Percentiles rank a stretch among this genome's conserved stretches.
phyloP scores from a whole-genome alignment of 1,139 yeast genomes.

The Hyphopichia khmerensis region DNA sequence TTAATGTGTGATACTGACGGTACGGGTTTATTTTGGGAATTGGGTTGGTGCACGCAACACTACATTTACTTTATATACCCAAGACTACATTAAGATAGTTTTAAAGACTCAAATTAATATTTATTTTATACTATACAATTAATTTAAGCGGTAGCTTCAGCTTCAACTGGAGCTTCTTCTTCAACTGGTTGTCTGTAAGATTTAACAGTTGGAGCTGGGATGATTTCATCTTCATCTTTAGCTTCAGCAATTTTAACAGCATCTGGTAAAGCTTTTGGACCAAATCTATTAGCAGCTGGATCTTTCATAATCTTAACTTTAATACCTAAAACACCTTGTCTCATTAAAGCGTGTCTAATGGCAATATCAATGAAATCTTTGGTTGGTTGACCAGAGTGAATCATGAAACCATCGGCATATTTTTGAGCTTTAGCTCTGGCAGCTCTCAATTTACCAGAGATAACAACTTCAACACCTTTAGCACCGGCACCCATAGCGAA shows the following conservation, averaged over 20 bases:
- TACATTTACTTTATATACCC: too few species aligned
- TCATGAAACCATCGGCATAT: slow-evolving; percentile 99
- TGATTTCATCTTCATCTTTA: slow-evolving; percentile 85
- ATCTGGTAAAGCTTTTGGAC: slow-evolving; percentile 95
- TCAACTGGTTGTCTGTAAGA: slow-evolving; percentile 51
- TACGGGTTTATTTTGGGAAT: too few species aligned
- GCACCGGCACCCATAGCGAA: slow-evolving; percentile 99
- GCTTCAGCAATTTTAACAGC: slow-evolving; percentile 92
- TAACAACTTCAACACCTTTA: slow-evolving; percentile 99
- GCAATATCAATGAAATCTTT: slow-evolving; percentile 98
- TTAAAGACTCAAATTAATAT: too few species aligned
- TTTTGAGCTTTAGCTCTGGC: slow-evolving; percentile 99
- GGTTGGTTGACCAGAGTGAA: slow-evolving; percentile 99
- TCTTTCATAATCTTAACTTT: slow-evolving; percentile 99
- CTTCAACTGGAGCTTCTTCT: slow-evolving; percentile 34
- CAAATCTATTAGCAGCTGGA: slow-evolving; percentile 87
- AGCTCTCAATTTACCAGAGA: slow-evolving; percentile 99
- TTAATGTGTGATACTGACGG: too few species aligned
- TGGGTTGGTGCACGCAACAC: too few species aligned
- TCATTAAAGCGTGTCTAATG: slow-evolving; percentile 98
- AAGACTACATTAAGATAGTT: too few species aligned
- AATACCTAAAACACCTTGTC: slow-evolving; percentile 99
- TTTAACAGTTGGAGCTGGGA: slow-evolving; percentile 84
- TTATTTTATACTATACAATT: not conserved
- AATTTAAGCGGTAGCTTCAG: slow-evolving; percentile 31